Conservation (phyloP, 2,329 filamentous ascomycete genomes). For the Penicillium sp. region DNA sequence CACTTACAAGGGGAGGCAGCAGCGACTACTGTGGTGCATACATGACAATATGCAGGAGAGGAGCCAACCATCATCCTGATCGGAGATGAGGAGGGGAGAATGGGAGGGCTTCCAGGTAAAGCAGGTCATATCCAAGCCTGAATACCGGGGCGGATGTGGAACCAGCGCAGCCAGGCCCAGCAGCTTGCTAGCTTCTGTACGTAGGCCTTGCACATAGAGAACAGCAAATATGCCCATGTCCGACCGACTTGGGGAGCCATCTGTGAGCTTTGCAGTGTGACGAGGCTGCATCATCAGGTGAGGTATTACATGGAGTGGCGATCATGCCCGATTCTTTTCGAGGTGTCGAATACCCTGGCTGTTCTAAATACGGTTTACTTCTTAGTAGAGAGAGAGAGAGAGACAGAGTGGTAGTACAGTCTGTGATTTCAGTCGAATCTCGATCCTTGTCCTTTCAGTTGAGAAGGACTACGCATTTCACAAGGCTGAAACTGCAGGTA, state of each 20-base stretch:
- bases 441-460: not conserved
- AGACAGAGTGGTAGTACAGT: no score
- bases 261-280: constrained; percentile 12
- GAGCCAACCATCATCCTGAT: not conserved
- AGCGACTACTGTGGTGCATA: not conserved
- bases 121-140: not conserved
- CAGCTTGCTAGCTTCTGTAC: not conserved
- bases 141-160: constrained; percentile 2
- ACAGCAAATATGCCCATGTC: not conserved
- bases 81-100: constrained; percentile 7
- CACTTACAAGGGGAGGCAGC: not conserved
- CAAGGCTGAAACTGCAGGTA: not conserved
- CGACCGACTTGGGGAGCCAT: not conserved
- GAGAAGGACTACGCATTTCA: not conserved
- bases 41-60: not conserved
- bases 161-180: not conserved
- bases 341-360: not conserved
- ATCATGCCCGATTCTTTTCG: not conserved
- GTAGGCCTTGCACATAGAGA: not conserved
- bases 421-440: not conserved
- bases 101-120: not conserved
- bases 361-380: not conserved
- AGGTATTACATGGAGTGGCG: constrained; percentile 8
- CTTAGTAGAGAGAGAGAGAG: not conserved
- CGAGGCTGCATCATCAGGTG: constrained; percentile 18